These are phyloP conservation scores for Rhodosporidiobolus sp. DNA, from an alignment of 768 basidiomycete species.

Conservation along the genomic window DNA sequence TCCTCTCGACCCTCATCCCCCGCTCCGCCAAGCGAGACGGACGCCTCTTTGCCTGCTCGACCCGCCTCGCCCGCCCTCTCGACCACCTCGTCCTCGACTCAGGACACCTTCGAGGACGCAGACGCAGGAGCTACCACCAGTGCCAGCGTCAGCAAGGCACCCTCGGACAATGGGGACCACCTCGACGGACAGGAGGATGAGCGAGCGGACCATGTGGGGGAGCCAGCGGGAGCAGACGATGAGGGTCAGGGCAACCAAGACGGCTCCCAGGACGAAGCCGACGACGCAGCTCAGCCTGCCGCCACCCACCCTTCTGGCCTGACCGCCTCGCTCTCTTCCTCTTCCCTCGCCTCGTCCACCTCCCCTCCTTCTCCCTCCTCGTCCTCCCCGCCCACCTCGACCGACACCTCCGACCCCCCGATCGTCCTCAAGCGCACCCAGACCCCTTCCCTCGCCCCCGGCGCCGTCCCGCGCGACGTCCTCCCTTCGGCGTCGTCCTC, in stretches of 20 bases:
- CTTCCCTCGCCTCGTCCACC: neutral
- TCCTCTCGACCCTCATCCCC: neutral
- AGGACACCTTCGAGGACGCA: constrained; percentile 21
- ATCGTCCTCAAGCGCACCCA: neutral
- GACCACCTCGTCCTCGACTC: neutral
- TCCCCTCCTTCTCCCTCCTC: too few species aligned
- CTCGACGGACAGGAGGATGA: too few species aligned
- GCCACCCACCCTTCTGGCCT: neutral
- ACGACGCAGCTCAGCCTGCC: neutral
- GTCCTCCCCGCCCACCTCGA: neutral
- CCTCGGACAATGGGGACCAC: neutral
- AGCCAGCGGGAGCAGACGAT: neutral
- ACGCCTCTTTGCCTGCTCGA: neutral
- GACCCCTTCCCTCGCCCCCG: too few species aligned
- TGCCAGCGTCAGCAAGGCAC: neutral
- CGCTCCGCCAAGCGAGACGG: neutral
- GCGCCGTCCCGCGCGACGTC: neutral
- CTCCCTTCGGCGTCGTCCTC: neutral
- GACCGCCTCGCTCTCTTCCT: neutral
- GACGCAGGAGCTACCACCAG: neutral
- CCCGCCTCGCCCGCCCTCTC: constrained; percentile 12
- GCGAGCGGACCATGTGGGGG: too few species aligned
- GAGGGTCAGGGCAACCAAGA: neutral
- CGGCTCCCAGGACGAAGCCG: neutral
- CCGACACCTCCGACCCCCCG: too few species aligned